Conservation (phyloP, 2,329 filamentous ascomycete genomes). For the Arachnopeziza araneosa region DNA sequence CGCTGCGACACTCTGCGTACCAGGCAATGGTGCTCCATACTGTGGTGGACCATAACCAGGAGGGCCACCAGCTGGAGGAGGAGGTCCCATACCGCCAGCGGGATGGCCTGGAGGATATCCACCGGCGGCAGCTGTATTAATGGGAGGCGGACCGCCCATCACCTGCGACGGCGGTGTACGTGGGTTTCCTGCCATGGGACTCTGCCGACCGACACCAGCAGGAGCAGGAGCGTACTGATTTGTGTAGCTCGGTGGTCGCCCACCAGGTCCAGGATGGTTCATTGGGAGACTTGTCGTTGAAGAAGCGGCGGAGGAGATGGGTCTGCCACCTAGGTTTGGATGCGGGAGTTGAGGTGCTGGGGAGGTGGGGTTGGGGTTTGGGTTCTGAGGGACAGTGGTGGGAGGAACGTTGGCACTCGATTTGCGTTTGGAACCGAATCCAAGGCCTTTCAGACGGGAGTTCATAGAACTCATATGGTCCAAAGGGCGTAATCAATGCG, state of each 20-base stretch:
- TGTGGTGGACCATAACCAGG: slow-evolving; percentile 29
- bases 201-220: slow-evolving; percentile 44
- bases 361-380: slow-evolving; percentile 26
- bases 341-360: slow-evolving; percentile 17
- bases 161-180: slow-evolving; percentile 31
- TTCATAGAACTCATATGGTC: slow-evolving; percentile 71
- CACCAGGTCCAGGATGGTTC: slow-evolving; percentile 56
- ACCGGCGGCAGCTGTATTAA: slow-evolving; percentile 56
- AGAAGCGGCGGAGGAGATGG: slow-evolving; percentile 35
- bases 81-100: slow-evolving; percentile 33
- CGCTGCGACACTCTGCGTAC: slow-evolving; percentile 20
- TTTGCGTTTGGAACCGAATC: slow-evolving; percentile 72
- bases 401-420: slow-evolving; percentile 53
- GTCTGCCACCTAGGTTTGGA: slow-evolving; percentile 20
- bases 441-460: slow-evolving; percentile 72
- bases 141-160: slow-evolving; percentile 57
- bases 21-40: slow-evolving; percentile 24
- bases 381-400: slow-evolving; percentile 22
- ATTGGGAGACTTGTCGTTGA: slow-evolving; percentile 51
- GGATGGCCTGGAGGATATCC: slow-evolving; percentile 52
- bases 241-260: slow-evolving; percentile 59
- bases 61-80: slow-evolving; percentile 26
- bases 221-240: slow-evolving; percentile 48
- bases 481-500: slow-evolving; percentile 26
- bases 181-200: slow-evolving; percentile 28